Percentiles rank a stretch among this genome's conserved stretches.
phyloP scores from a whole-genome alignment of 352 stramenopile species.

The Pythium dissimile region DNA sequence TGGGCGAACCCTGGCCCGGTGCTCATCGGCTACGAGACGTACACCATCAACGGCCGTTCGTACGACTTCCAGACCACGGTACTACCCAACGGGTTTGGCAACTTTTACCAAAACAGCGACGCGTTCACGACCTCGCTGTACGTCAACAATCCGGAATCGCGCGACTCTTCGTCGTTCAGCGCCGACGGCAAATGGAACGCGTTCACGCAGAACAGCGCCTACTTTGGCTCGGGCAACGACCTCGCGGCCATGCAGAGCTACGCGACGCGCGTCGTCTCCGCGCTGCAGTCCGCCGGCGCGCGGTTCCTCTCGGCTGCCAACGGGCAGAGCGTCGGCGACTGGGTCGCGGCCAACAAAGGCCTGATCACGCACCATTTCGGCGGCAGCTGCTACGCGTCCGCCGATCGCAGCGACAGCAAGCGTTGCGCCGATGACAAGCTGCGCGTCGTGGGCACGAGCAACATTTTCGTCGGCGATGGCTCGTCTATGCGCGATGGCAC shows the following conservation, averaged over 20 bases:
- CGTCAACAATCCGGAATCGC: conserved; percentile 59
- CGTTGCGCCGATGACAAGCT: conserved; percentile 65
- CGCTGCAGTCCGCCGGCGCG: conserved; percentile 35
- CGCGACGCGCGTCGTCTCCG: conserved; percentile 35
- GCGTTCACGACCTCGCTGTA: conserved; percentile 46
- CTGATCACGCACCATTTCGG: conserved; percentile 60
- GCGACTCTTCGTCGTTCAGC: conserved; percentile 44
- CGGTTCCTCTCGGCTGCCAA: conserved; percentile 51
- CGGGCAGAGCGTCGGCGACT: conserved; percentile 19
- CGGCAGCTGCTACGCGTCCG: conserved; percentile 60
- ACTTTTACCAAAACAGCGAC: conserved; percentile 28
- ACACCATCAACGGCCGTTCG: conserved; percentile 38
- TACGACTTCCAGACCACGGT: conserved; percentile 73
- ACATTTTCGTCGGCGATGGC: conserved; percentile 64
- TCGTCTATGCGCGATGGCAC: conserved; percentile 66
- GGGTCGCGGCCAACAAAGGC: conserved; percentile 31
- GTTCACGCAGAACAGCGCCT: conserved; percentile 21
- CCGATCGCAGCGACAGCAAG: conserved; percentile 31
- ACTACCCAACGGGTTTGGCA: conserved; percentile 38
- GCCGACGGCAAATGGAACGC: conserved; percentile 35
- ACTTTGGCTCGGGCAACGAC: conserved; percentile 52
- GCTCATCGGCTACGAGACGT: conserved; percentile 61
- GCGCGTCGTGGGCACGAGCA: conserved; percentile 58
- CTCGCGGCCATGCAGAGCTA: conserved; percentile 73
- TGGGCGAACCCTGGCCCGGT: conserved; percentile 48